A percentile compares a stretch with the other conserved stretches of the same genome.
Evolutionary conservation across 352 stramenopile species (phyloP).

Genomic region (Globisporangium ultimum): DNA sequence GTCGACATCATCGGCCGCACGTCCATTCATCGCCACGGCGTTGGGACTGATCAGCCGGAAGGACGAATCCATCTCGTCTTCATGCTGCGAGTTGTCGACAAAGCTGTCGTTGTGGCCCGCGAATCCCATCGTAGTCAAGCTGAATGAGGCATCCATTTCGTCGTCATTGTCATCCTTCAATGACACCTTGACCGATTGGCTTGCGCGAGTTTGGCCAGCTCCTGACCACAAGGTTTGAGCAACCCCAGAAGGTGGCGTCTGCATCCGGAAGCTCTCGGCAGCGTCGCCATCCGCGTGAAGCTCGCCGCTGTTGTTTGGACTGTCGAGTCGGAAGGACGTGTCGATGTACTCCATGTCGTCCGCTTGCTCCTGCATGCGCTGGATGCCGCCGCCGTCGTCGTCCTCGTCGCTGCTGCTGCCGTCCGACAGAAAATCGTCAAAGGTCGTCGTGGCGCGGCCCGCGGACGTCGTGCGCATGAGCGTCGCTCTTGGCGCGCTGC

Average conservation of each 20-base stretch:
- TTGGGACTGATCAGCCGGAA: slow-evolving; percentile 6
- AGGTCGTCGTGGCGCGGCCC: slow-evolving; percentile 21
- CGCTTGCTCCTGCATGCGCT: slow-evolving; percentile 48
- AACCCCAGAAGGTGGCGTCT: not conserved
- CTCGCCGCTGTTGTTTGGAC: slow-evolving; percentile 5
- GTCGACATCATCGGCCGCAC: not conserved
- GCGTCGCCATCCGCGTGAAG: not conserved
- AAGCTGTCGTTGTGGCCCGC: slow-evolving; percentile 8
- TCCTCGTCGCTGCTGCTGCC: slow-evolving; percentile 26
- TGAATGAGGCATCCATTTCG: not conserved
- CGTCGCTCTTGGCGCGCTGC: not conserved
- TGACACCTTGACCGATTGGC: not conserved
- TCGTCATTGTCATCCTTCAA: not conserved
- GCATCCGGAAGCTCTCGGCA: slow-evolving; percentile 5
- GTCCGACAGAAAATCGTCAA: slow-evolving; percentile 46
- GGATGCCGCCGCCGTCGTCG: slow-evolving; percentile 17
- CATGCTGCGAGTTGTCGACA: not conserved
- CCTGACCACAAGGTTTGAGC: no score
- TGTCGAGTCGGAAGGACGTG: slow-evolving; percentile 27
- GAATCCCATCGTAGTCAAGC: not conserved
- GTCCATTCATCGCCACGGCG: not conserved
- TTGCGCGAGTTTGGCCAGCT: not conserved
- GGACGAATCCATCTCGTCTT: slow-evolving; percentile 8
- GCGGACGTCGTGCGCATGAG: slow-evolving; percentile 6
- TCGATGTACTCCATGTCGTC: slow-evolving; percentile 45